Evolutionary conservation across 73 alveolate species (phyloP).

Genomic region (Paramecium tetraurelia): DNA sequence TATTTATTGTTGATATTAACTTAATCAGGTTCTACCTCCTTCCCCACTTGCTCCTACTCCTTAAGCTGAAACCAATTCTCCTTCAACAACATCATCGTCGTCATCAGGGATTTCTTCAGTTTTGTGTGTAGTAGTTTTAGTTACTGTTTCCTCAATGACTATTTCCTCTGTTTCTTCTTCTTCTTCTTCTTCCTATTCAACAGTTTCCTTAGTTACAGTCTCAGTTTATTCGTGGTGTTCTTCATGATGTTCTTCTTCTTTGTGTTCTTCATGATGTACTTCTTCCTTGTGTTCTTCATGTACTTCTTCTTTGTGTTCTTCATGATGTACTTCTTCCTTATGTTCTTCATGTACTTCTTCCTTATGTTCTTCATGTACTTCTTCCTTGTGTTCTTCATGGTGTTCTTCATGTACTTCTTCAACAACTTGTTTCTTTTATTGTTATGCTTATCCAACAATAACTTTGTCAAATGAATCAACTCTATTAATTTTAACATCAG

Average conservation of each 20-base stretch:
- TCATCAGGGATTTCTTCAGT: neutral
- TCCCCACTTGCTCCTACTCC: neutral
- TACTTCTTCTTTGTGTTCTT: neutral
- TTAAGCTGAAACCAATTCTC: neutral
- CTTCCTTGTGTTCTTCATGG: no score
- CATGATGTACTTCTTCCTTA: neutral
- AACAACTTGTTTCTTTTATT: neutral
- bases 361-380: neutral
- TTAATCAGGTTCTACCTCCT: neutral
- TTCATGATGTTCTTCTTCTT: neutral
- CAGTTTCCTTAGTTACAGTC: neutral
- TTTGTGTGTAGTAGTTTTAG: neutral
- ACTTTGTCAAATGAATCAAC: neutral
- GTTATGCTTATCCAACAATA: neutral
- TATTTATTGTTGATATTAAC: neutral
- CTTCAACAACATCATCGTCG: neutral
- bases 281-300: neutral
- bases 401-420: neutral
- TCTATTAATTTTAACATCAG: neutral
- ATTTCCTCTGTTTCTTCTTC: neutral
- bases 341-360: neutral
- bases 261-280: neutral
- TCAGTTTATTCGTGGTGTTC: neutral
- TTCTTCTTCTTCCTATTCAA: neutral
- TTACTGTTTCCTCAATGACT: neutral